Base-by-base conservation (phyloP, 495 filamentous ascomycete genomes). In the Elasticomyces elasticus region DNA sequence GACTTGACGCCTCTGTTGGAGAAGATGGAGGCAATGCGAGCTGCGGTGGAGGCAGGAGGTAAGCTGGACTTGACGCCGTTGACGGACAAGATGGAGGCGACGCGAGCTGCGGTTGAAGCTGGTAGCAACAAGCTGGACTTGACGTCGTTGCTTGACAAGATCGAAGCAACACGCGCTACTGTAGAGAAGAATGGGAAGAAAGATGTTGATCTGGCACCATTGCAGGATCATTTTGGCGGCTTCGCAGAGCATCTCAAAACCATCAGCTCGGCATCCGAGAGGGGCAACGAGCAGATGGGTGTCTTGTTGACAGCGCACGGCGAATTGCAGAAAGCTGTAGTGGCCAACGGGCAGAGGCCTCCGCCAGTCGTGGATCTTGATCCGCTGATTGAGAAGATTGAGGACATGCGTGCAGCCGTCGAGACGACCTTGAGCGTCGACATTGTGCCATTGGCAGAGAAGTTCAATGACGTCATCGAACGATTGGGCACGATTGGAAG, bases 61-160 rank as follows among this genome's bases (percentile, higher is more conserved):
- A 51, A 51, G 28, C 15, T 51, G 33, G 48, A 51, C 26, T 40
- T 51, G 48, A 25, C 26, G 48, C 28, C 48, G 4, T 23, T 51
- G 27, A 9, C 12, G 30, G 48, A 38, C 20, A 23, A 20, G 19
- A 19, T 37, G 7, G 42, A 47, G 10, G 51, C 12, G 9, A 20
- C 25, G 27, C 40, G 30, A 2, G 9, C 23, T 20, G 51, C 51
- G 2, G 40, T 41, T 35, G 38, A 20, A 42, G 7, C 17, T 40
- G 17, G 10, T 1, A 45, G 33, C 13, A 17, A 10, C 24, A 24
- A 27, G 31, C 17, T 54, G 10, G 51, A 54, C 38, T 26, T 54
- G 50, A 17, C 35, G 38, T 38, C 50, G 4, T 30, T 52, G 38
- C 13, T 44, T 7, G 50, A 44, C 2, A 33, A 28, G 25, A 4